phyloP scores from a whole-genome alignment of 2,329 filamentous ascomycete genomes.

The Neonectria magnoliae region DNA sequence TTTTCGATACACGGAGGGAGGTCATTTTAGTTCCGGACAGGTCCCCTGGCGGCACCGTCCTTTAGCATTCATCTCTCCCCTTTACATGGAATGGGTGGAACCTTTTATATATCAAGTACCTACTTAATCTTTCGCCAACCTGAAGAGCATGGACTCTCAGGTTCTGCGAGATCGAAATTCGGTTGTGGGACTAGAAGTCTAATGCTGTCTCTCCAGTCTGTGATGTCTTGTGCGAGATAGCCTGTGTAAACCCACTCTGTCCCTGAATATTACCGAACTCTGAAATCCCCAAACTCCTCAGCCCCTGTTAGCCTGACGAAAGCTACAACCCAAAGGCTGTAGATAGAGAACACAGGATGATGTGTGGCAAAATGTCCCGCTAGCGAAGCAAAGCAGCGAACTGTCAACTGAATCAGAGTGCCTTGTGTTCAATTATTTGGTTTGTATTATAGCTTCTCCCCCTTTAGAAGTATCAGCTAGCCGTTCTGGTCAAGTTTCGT shows the following conservation, averaged over 20 bases:
- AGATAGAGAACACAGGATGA: background rate
- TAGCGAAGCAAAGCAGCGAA: background rate
- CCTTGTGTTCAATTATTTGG: background rate
- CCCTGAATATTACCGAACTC: background rate
- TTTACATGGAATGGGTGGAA: background rate
- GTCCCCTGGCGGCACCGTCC: background rate
- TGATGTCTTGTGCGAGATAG: background rate
- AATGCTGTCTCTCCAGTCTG: background rate
- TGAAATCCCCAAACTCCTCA: background rate
- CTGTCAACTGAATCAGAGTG: background rate
- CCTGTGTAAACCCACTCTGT: background rate
- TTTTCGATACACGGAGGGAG: slow-evolving; percentile 7
- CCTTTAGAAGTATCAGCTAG: background rate
- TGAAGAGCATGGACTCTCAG: background rate
- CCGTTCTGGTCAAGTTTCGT: background rate
- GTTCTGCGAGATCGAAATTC: background rate
- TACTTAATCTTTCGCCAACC: background rate
- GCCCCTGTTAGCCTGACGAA: background rate
- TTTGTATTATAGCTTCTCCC: background rate
- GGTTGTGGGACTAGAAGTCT: background rate
- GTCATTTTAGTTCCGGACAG: background rate
- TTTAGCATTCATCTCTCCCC: background rate
- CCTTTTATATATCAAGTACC: background rate
- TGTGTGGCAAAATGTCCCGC: background rate
- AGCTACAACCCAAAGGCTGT: background rate